These are phyloP conservation scores for Lepidium africanum DNA, from an alignment of 345 rosid species.

Conservation along the genomic window DNA sequence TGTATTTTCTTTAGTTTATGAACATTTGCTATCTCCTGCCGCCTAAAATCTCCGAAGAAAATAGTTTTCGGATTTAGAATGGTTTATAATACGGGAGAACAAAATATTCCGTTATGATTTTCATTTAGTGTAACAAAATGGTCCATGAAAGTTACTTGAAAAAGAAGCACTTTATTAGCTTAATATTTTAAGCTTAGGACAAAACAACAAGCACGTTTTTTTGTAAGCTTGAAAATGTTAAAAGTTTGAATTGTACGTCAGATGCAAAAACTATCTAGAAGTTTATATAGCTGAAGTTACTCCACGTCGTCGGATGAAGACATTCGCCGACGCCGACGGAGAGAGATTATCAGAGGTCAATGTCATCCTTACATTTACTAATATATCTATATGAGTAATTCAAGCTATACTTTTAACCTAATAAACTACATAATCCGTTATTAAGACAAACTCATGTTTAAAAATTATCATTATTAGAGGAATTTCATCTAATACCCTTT, in stretches of 20 bases:
- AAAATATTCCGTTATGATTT: not conserved
- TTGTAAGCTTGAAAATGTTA: not conserved
- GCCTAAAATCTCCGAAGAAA: too few relatives aligned
- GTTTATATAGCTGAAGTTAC: not conserved
- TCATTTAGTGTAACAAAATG: not conserved
- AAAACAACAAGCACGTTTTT: not conserved
- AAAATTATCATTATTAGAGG: too few relatives aligned
- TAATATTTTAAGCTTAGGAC: not conserved
- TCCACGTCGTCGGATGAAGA: not conserved
- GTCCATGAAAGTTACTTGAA: not conserved
- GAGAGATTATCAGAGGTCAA: constrained; percentile 12
- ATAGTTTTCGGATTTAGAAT: not conserved
- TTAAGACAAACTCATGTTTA: too few relatives aligned
- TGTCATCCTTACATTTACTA: constrained; percentile 10
- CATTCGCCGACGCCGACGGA: constrained; percentile 19
- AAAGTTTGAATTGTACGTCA: not conserved
- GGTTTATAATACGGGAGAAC: not conserved
- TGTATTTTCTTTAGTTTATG: too few relatives aligned
- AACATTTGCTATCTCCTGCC: too few relatives aligned
- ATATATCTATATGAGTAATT: too few relatives aligned
- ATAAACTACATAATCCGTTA: too few relatives aligned
- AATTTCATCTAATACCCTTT: too few relatives aligned
- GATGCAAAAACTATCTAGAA: not conserved
- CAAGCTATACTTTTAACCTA: too few relatives aligned
- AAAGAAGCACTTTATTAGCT: not conserved